Percentiles rank a stretch among this genome's conserved stretches.
phyloP scores from a whole-genome alignment of 129 eudicot genomes.

The Pittosporum tobira region DNA sequence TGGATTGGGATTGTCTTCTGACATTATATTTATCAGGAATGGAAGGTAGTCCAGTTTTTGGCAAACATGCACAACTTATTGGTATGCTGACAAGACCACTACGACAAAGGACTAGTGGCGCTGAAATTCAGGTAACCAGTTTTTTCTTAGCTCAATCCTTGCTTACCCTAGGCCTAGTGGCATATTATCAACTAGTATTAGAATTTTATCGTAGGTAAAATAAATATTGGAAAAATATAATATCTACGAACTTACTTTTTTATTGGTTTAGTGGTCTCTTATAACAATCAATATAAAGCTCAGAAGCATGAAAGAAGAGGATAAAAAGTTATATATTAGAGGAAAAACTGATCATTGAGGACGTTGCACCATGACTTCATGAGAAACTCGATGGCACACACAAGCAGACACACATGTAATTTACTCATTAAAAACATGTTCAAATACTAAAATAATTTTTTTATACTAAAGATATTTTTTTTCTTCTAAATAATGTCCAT shows the following conservation, averaged over 20 bases:
- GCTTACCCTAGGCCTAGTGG: background rate
- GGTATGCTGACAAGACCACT: slow-evolving; percentile 79
- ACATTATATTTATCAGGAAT: slow-evolving; percentile 10
- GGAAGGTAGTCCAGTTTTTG: slow-evolving; percentile 93
- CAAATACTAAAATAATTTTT: too few relatives aligned
- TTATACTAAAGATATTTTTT: too few relatives aligned
- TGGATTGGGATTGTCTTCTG: background rate
- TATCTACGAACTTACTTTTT: background rate
- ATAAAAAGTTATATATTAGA: too few relatives aligned
- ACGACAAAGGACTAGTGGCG: slow-evolving; percentile 71
- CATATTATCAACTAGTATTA: background rate
- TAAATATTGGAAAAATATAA: too few relatives aligned
- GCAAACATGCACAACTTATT: slow-evolving; percentile 50
- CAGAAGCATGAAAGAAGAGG: too few relatives aligned
- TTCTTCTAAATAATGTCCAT: too few relatives aligned
- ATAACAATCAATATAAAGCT: background rate
- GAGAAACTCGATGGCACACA: too few relatives aligned
- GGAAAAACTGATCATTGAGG: too few relatives aligned
- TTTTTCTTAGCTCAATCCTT: background rate
- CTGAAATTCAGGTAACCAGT: slow-evolving; percentile 80
- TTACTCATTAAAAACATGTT: too few relatives aligned
- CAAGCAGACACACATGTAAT: too few relatives aligned
- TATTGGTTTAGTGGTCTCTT: background rate
- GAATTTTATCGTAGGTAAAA: too few relatives aligned
- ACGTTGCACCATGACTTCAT: too few relatives aligned